These are phyloP conservation scores for Mycena venus DNA, from an alignment of 768 basidiomycete species.

Conservation along the genomic window DNA sequence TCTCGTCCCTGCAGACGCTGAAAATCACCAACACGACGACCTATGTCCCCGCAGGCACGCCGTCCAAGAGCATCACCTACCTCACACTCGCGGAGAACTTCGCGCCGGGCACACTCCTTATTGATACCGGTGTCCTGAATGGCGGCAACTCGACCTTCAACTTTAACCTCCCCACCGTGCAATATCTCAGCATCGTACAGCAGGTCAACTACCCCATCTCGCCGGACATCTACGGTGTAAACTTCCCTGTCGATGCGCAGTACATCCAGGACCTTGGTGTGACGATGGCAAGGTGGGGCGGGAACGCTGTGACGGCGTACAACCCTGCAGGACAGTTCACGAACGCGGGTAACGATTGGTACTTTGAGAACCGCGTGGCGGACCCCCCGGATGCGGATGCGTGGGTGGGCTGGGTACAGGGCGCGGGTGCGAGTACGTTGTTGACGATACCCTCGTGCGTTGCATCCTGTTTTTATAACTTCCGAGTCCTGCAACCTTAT, in stretches of 20 bases:
- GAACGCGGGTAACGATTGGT: conserved; percentile 70
- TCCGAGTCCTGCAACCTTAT: neutral
- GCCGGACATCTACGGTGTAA: conserved; percentile 66
- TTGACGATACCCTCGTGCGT: conserved; percentile 66
- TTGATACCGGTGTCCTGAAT: conserved; percentile 42
- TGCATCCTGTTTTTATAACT: neutral
- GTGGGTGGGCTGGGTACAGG: conserved; percentile 64
- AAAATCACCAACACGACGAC: conserved; percentile 50
- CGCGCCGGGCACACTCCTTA: conserved; percentile 54
- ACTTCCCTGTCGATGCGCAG: conserved; percentile 61
- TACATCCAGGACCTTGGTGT: conserved; percentile 66
- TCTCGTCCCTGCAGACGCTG: conserved; percentile 40
- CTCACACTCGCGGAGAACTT: conserved; percentile 56
- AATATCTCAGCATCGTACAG: conserved; percentile 53
- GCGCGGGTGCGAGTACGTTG: conserved; percentile 58
- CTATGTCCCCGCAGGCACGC: conserved; percentile 59
- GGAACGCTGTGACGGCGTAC: conserved; percentile 68
- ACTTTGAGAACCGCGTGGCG: conserved; percentile 62
- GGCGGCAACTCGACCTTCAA: conserved; percentile 56
- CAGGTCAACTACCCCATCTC: conserved; percentile 55
- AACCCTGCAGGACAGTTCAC: conserved; percentile 65
- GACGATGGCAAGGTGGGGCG: conserved; percentile 67
- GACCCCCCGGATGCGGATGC: conserved; percentile 58
- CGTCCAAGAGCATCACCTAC: conserved; percentile 63
- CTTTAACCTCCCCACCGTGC: conserved; percentile 57